A percentile compares a stretch with the other conserved stretches of the same genome.
phyloP scores from a whole-genome alignment of 2,329 filamentous ascomycete genomes.

The Fusarium humuli region DNA sequence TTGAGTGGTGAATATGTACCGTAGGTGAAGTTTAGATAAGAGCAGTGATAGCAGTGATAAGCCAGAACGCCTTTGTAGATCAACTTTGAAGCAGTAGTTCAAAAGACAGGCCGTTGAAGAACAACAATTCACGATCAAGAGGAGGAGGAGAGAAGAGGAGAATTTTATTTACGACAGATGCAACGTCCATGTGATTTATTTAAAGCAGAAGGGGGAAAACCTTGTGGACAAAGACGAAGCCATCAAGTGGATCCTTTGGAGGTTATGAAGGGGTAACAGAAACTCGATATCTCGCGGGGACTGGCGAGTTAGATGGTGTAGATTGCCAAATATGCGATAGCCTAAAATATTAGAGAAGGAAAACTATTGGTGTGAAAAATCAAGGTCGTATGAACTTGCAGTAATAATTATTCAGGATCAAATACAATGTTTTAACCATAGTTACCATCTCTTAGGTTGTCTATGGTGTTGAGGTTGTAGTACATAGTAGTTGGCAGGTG shows the following conservation, averaged over 20 bases:
- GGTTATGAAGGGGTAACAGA: conserved; percentile 50
- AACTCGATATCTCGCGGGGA: conserved; percentile 44
- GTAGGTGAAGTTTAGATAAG: conserved; percentile 18
- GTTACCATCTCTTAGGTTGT: no score
- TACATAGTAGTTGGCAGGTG: not conserved
- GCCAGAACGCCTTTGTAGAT: no score
- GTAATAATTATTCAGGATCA: not conserved
- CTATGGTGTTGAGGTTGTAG: conserved; percentile 15
- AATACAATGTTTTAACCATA: not conserved
- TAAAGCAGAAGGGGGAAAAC: conserved; percentile 25
- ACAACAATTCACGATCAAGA: not conserved
- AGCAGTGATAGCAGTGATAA: conserved; percentile 20
- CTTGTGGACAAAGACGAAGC: conserved; percentile 41
- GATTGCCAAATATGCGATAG: conserved; percentile 25
- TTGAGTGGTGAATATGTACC: not conserved
- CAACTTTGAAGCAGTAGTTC: not conserved
- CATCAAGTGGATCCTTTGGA: conserved; percentile 48
- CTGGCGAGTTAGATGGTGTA: conserved; percentile 44
- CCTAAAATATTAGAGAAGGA: conserved; percentile 14
- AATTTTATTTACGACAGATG: conserved; percentile 28
- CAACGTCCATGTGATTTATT: conserved; percentile 27
- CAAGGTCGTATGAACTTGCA: not conserved
- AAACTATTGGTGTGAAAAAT: conserved; percentile 10
- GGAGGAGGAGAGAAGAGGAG: conserved; percentile 17
- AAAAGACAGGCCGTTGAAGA: not conserved